Evolutionary conservation across 805 yeast species (phyloP).

Genomic region (Saccharomycopsis malanga): DNA sequence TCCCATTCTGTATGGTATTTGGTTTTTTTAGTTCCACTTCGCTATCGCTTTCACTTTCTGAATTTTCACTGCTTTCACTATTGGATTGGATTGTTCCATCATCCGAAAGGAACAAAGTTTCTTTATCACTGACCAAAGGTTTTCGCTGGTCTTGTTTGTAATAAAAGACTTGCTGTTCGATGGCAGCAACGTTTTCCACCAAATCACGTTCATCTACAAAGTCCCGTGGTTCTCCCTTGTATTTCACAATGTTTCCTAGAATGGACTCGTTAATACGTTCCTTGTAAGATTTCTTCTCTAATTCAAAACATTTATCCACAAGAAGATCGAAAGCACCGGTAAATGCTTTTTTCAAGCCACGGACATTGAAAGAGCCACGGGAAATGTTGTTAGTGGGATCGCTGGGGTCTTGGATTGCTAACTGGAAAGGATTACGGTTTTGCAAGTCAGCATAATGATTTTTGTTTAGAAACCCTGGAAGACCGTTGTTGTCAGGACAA

Average conservation of each 20-base stretch:
- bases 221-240: constrained; percentile 67
- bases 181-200: constrained; percentile 53
- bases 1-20: background rate
- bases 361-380: constrained; percentile 73
- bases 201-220: constrained; percentile 66
- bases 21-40: constrained; percentile 21
- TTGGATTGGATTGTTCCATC: background rate
- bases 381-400: constrained; percentile 79
- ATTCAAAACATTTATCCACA: constrained; percentile 65
- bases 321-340: constrained; percentile 80
- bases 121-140: background rate
- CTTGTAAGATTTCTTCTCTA: constrained; percentile 59
- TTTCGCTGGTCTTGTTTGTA: constrained; percentile 9
- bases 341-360: constrained; percentile 78
- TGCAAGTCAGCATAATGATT: constrained; percentile 43
- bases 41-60: background rate
- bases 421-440: constrained; percentile 49
- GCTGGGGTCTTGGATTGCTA: constrained; percentile 85
- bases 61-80: background rate
- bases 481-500: constrained; percentile 40
- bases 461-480: constrained; percentile 55
- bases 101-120: background rate
- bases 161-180: constrained; percentile 28
- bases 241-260: constrained; percentile 71
- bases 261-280: constrained; percentile 65